phyloP scores from a whole-genome alignment of 441 rosid species.

The Brassica balearica region DNA sequence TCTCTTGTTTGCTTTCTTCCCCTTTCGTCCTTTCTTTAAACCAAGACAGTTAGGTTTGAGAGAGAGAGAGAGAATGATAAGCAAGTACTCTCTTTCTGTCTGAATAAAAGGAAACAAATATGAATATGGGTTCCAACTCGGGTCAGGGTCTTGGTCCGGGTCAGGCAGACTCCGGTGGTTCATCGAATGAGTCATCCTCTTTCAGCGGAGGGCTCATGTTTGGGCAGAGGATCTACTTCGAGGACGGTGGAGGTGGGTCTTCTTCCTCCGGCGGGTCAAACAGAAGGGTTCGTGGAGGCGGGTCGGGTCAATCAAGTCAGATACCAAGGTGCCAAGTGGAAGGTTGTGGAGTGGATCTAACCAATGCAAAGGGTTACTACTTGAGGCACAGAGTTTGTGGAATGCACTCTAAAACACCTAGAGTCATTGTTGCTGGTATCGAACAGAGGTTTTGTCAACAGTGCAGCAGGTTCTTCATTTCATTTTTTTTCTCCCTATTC shows the following conservation, averaged over 20 bases:
- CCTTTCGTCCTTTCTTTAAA: conserved; percentile 23
- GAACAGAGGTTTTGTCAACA: conserved; percentile 95
- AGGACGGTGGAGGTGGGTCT: conserved; percentile 50
- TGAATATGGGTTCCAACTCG: conserved; percentile 64
- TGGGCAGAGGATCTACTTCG: conserved; percentile 74
- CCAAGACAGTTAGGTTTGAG: conserved; percentile 27
- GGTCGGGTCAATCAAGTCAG: conserved; percentile 53
- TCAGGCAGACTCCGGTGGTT: conserved; percentile 50
- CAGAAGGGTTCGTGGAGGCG: conserved; percentile 55
- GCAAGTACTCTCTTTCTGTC: conserved; percentile 19
- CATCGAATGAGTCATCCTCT: conserved; percentile 47
- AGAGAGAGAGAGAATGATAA: conserved; percentile 4
- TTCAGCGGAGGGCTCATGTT: conserved; percentile 64
- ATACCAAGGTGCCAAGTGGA: conserved; percentile 91
- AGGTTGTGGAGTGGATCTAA: conserved; percentile 91
- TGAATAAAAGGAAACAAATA: conserved; percentile 42
- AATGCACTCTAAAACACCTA: conserved; percentile 80
- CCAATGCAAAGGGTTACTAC: conserved; percentile 82
- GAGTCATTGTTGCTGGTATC: conserved; percentile 76
- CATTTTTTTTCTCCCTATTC: conserved; percentile 5
- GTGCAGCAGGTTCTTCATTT: conserved; percentile 73
- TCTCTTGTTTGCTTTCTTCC: conserved; percentile 23
- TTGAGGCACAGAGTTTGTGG: conserved; percentile 87
- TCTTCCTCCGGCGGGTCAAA: conserved; percentile 42
- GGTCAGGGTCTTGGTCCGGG: conserved; percentile 39